Evolutionary conservation across 1,284 basidiomycete genomes (phyloP), one percentile per base, ranked within the genome.

Genomic region (Ceratobasidium sp.): DNA sequence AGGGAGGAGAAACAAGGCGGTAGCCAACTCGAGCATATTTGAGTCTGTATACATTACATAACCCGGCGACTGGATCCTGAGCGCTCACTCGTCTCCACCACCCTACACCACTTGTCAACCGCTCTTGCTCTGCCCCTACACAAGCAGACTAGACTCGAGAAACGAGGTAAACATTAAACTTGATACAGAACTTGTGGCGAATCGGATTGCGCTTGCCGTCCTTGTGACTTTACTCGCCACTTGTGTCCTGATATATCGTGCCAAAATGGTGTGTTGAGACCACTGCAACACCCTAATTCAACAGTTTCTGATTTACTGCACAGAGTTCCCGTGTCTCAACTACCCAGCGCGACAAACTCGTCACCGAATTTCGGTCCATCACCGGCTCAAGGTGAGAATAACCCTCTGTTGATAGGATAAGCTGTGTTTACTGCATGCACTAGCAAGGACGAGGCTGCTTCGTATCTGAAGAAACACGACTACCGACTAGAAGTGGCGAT

Each of bases 401-500:
- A 23, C 64, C 71, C 36, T 49, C 66, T 60, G 74, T 56, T 73
- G 38, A 44, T 38, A n/a, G 30, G 21, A 33, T 21, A 16, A 7
- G 8, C 16, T 23, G 8, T 62, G 2, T 42, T 23, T 40, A 58
- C 42, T 21, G 66, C 58, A 64, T 23, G 42, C 46, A 59, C 54
- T 58, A 75, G 73, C 33, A 73, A 72, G 46, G 23, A 72, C 86
- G 91, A 93, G 71, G 92, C 92, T n/a, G 85, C 81, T 74, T 86
- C 86, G 72, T 91, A 87, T 79, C 79, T 95, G 66, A 88, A 92
- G 77, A 87, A 87, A 74, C 83, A 91, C 80, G 87, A 86, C 30
- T 82, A 80, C 78, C 84, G 87, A 44, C 79, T 93, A 54, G 92
- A 95, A 66, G 80, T 83, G 11, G 92, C 94, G 11, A 82, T 94